Conservation (phyloP, 371 early-diverging fungal species). For the Lichtheimia corymbifera region DNA sequence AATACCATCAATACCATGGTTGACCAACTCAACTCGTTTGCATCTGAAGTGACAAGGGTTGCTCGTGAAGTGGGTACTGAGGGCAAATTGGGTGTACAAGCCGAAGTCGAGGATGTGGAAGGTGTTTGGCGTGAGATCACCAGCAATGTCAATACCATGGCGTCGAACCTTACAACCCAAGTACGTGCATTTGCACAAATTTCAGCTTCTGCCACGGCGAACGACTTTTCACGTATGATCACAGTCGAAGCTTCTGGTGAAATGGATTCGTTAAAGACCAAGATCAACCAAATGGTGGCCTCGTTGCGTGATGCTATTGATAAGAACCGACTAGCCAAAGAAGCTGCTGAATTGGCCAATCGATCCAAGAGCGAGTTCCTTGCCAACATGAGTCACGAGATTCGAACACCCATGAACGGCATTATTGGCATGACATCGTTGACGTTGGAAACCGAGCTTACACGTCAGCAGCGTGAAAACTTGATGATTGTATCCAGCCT, state of each 20-base stretch:
- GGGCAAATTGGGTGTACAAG: constrained; percentile 42
- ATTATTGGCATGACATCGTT: constrained; percentile 70
- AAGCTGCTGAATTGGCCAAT: constrained; percentile 53
- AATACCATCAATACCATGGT: constrained; percentile 50
- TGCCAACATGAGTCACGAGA: constrained; percentile 70
- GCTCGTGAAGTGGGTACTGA: constrained; percentile 53
- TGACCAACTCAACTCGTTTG: constrained; percentile 45
- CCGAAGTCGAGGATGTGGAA: constrained; percentile 41
- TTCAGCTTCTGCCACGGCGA: constrained; percentile 54
- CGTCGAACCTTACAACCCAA: constrained; percentile 46
- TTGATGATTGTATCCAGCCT: constrained; percentile 69
- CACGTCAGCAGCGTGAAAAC: constrained; percentile 75
- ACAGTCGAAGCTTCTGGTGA: constrained; percentile 68
- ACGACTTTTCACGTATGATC: constrained; percentile 61
- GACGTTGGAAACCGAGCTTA: constrained; percentile 59
- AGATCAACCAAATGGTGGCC: constrained; percentile 69
- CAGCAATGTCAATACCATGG: constrained; percentile 51
- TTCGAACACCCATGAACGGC: constrained; percentile 58
- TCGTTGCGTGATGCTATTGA: constrained; percentile 63
- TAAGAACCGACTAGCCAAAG: constrained; percentile 58
- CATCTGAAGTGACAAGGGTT: constrained; percentile 43
- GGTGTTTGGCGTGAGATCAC: constrained; percentile 56
- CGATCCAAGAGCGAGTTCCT: constrained; percentile 70
- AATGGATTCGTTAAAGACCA: constrained; percentile 70
- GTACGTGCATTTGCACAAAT: constrained; percentile 62